Percentiles rank a stretch among this genome's conserved stretches.
phyloP scores from a whole-genome alignment of 768 basidiomycete genomes.

The Lactarius deliciosus region DNA sequence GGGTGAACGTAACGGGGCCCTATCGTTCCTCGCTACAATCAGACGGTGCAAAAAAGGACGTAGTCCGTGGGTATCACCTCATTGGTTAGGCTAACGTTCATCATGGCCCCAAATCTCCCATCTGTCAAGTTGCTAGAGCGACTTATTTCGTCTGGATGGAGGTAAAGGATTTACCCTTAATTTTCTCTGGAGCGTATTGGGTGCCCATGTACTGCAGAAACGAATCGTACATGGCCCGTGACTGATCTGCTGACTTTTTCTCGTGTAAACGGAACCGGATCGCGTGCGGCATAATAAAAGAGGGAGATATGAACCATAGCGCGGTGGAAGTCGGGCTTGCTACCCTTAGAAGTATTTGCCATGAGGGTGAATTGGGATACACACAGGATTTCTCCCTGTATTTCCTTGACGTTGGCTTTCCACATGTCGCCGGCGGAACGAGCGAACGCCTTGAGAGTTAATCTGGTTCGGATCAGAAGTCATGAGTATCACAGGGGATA shows the following conservation, averaged over 20 bases:
- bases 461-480: slow-evolving; percentile 40
- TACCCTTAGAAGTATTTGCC: slow-evolving; percentile 84
- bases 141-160: slow-evolving; percentile 14
- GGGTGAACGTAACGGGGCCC: slow-evolving; percentile 84
- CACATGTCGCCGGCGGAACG: slow-evolving; percentile 68
- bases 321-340: slow-evolving; percentile 88
- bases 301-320: slow-evolving; percentile 65
- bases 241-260: slow-evolving; percentile 60
- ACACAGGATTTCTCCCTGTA: slow-evolving; percentile 88
- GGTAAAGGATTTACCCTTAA: slow-evolving; percentile 60
- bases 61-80: slow-evolving; percentile 53
- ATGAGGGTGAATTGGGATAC: slow-evolving; percentile 94
- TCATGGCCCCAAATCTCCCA: slow-evolving; percentile 96
- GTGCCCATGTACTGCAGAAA: slow-evolving; percentile 69
- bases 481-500: slow-evolving; percentile 6
- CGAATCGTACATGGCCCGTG: slow-evolving; percentile 64
- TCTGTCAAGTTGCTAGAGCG: slow-evolving; percentile 47
- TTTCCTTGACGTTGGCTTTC: slow-evolving; percentile 85
- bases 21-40: slow-evolving; percentile 34
- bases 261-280: slow-evolving; percentile 2
- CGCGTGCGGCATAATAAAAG: neutral
- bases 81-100: slow-evolving; percentile 84
- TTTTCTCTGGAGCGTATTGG: slow-evolving; percentile 69
- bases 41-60: slow-evolving; percentile 17
- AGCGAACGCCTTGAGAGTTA: slow-evolving; percentile 72